Base-by-base conservation (phyloP, 352 stramenopile genomes). In the Globisporangium parvum region DNA sequence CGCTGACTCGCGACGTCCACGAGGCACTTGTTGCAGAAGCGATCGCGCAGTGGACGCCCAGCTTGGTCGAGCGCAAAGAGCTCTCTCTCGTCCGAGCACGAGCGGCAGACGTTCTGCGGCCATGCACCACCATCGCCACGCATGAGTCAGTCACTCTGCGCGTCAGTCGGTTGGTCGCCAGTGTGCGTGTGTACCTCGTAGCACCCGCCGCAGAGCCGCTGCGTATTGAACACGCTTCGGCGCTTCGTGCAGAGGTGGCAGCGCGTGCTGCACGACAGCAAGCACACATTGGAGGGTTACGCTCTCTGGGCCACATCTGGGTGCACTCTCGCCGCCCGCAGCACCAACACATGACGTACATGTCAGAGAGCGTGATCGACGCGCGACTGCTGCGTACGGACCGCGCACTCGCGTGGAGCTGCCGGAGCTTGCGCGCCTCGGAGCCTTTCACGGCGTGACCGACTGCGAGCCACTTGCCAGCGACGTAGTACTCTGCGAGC, bases 101-200 rank as follows among this genome's bases (percentile, higher is more conserved):
- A 65, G 44, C 67, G 73, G 57, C 73, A 82, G 6, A 75, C 73
- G 23, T 71, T 75, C 56, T 82, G 66, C 31, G n/a, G n/a, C n/a
- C n/a, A n/a, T n/a, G 0, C 31, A 35, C 6, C 31, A 35, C 5
- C 31, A 35, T 6, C 5, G 9, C 8, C 15, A 35, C 31, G 9
- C 31, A 35, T 6, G 31, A 12, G 31, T 11, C 31, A 2, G 5
- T 35, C 9, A 1, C 1, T 35, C 31, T 11, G 28, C 6, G 2
- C 28, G 9, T 35, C 31, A 11, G 31, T 35, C 31, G 3, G 6
- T 35, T 11, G 31, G 10, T 35, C 5, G 6, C 6, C 31, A 35
- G 31, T 35, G 14, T 42, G 12, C n/a, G 37, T 12, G 12, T 41
- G 37, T 42, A 75, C 67, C 60, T 75, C 33, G 11, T 63, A 52